Evolutionary conservation across 2,329 filamentous ascomycete species (phyloP), one percentile per base, ranked within the genome.

Genomic region (Diaporthe batatas): DNA sequence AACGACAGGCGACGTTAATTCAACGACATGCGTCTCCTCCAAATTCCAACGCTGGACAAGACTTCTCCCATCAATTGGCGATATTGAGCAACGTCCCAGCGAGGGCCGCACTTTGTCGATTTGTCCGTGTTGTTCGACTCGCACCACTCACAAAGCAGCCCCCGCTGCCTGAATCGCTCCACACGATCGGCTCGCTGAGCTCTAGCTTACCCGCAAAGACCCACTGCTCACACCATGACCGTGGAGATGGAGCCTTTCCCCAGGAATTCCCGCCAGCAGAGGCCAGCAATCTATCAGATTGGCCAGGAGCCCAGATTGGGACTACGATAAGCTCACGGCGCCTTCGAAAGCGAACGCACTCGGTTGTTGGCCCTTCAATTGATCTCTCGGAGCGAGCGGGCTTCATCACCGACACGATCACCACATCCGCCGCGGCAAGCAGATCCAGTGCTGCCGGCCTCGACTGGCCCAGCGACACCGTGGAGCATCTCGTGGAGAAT

Each of bases 161-260:
- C 47, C 62, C 71, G 71, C 65, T 39, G 47, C 36, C 58, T 36
- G 44, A 59, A 62, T 72, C 49, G 71, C 71, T 59, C 68, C 65
- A 69, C 71, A 36, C 42, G 53, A 58, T 57, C 49, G 47, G 51
- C 70, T 44, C 53, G 44, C 39, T 32, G 42, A 54, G 55, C 55
- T 69, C 57, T 59, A 69, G 44, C 71, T 42, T 47, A 42, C 73
- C 67, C 59, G 53, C 68, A 12, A 21, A 29, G 70, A 72, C 70
- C 73, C 73, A 72, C 73, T 47, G 21, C 32, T 29, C 65, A n/a
- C 65, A 69, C 58, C 23, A 64, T 62, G 68, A 54, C 59, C 73
- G 67, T 68, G 36, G 58, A 47, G 71, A 74, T 74, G 73, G 73
- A 73, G 65, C 73, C 62, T 58, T 74, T 73, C 73, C 73, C 73